A percentile compares a stretch with the other conserved stretches of the same genome.
These are phyloP conservation scores for Breviolum minutum DNA, from an alignment of 73 alveolate genomes.

Conservation along the genomic window DNA sequence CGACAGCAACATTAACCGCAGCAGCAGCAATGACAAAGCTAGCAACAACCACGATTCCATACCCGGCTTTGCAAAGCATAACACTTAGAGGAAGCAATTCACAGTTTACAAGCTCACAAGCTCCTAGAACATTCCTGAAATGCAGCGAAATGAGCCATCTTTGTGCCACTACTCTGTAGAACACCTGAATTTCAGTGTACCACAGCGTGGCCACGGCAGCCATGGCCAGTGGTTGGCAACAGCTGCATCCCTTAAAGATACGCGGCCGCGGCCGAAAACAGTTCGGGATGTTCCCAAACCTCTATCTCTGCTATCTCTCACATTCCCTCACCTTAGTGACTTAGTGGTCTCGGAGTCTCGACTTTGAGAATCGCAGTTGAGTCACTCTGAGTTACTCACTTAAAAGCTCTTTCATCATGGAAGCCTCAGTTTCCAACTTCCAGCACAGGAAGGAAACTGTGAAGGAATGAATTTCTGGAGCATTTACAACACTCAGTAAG, in stretches of 20 bases:
- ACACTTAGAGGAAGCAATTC: too few species aligned
- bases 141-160: background rate
- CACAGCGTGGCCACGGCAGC: background rate
- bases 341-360: background rate
- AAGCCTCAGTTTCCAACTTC: background rate
- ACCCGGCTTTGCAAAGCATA: too few species aligned
- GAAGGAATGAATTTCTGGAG: too few species aligned
- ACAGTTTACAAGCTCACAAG: too few species aligned
- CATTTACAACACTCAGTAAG: background rate
- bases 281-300: background rate
- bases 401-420: conserved; percentile 33
- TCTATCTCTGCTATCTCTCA: background rate
- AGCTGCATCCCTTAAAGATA: conserved; percentile 49
- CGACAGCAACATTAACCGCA: too few species aligned
- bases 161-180: background rate
- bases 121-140: too few species aligned
- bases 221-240: conserved; percentile 21
- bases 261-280: background rate
- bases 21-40: too few species aligned
- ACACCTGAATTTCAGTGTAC: conserved; percentile 31
- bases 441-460: too few species aligned
- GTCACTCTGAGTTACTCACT: background rate
- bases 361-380: background rate
- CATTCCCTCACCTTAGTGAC: background rate
- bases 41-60: too few species aligned